phyloP scores from a whole-genome alignment of 1,284 basidiomycete genomes.

The Heterobasidion annosum region DNA sequence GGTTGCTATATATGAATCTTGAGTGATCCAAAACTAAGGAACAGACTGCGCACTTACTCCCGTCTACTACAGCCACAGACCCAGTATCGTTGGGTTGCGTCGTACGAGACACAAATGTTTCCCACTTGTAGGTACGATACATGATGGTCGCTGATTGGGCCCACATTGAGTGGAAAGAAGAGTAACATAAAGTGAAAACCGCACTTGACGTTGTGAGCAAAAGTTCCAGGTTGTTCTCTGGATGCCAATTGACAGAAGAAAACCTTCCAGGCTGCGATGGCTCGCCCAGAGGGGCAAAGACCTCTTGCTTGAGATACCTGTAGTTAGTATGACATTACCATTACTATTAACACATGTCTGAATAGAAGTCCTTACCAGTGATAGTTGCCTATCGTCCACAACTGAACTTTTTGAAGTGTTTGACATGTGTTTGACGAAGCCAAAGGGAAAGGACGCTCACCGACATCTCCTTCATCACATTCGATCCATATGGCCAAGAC shows the following conservation, averaged over 20 bases:
- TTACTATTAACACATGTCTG: not conserved
- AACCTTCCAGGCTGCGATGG: constrained; percentile 35
- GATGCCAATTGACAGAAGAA: constrained; percentile 77
- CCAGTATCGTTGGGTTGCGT: constrained; percentile 75
- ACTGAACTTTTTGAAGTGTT: constrained; percentile 48
- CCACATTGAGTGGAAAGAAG: constrained; percentile 2
- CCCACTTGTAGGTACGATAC: constrained; percentile 67
- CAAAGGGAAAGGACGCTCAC: constrained; percentile 32
- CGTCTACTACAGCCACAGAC: constrained; percentile 87
- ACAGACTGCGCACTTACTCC: constrained; percentile 38
- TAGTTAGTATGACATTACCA: not conserved
- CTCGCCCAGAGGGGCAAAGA: constrained; percentile 34
- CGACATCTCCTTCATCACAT: constrained; percentile 54
- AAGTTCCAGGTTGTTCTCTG: constrained; percentile 67
- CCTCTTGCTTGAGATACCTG: constrained; percentile 89
- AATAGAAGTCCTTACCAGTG: constrained; percentile 57
- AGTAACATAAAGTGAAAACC: constrained; percentile 15
- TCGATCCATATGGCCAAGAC: constrained; percentile 84
- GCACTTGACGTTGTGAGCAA: constrained; percentile 62
- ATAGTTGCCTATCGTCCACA: constrained; percentile 95
- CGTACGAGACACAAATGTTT: constrained; percentile 59
- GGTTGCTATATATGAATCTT: no score
- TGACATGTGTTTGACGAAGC: not conserved
- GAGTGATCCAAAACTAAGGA: no score
- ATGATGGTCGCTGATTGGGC: constrained; percentile 39